phyloP scores from a whole-genome alignment of 352 stramenopile species.

The Phytophthora uliginosa region DNA sequence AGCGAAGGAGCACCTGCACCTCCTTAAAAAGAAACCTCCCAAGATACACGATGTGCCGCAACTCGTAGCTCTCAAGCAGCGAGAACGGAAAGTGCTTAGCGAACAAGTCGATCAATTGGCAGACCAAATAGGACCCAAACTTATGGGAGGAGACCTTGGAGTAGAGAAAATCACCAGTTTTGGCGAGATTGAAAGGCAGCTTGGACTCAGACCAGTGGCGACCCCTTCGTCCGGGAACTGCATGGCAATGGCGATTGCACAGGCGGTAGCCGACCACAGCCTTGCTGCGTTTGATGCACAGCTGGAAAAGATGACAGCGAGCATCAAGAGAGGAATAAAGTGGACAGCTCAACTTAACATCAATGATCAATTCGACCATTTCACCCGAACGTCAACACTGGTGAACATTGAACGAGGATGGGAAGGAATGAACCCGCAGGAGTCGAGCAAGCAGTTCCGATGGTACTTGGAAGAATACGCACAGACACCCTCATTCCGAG shows the following conservation, averaged over 20 bases:
- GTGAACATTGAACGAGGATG: conserved; percentile 2
- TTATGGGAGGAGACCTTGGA: no score
- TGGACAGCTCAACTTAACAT: conserved; percentile 3
- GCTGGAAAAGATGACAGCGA: not conserved
- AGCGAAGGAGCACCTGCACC: not conserved
- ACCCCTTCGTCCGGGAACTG: conserved; percentile 7
- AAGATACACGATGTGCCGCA: not conserved
- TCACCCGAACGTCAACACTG: not conserved
- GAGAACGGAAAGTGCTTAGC: not conserved
- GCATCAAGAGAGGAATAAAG: conserved; percentile 3
- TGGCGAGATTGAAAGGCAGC: not conserved
- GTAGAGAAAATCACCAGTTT: not conserved
- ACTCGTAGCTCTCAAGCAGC: conserved; percentile 5
- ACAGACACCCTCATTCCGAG: not conserved
- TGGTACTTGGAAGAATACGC: conserved; percentile 23
- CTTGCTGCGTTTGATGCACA: not conserved
- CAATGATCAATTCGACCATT: conserved; percentile 10
- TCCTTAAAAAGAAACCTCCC: not conserved
- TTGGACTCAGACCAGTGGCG: not conserved
- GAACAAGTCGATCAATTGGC: not conserved
- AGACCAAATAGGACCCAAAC: not conserved
- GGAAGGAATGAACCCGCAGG: not conserved
- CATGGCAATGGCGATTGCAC: conserved; percentile 18
- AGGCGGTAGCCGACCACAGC: conserved; percentile 2
- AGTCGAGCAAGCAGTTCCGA: conserved; percentile 17